Evolutionary conservation across 768 basidiomycete species (phyloP).

Genomic region (Phanerodontia chrysosporium): DNA sequence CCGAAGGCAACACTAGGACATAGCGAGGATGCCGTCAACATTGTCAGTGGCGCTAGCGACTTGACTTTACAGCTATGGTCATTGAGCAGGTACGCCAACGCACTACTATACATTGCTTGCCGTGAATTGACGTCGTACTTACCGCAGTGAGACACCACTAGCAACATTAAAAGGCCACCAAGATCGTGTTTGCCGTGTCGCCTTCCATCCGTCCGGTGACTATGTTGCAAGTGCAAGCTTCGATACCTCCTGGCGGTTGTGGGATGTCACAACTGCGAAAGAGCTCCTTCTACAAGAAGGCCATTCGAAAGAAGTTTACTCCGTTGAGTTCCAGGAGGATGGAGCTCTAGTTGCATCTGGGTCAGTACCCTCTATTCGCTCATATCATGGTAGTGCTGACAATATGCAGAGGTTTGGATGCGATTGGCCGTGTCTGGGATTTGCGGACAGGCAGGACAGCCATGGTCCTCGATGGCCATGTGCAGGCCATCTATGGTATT

Average conservation of each 20-base stretch:
- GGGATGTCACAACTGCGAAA: conserved; percentile 82
- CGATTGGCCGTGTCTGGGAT: conserved; percentile 97
- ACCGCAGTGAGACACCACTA: conserved; percentile 77
- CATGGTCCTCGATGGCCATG: conserved; percentile 97
- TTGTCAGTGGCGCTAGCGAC: conserved; percentile 91
- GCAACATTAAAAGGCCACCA: conserved; percentile 84
- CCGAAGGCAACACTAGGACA: conserved; percentile 82
- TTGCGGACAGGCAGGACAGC: conserved; percentile 90
- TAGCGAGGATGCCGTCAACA: conserved; percentile 61
- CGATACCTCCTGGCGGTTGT: conserved; percentile 95
- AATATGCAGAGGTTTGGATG: conserved; percentile 78
- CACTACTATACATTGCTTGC: neutral
- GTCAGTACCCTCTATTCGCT: conserved; percentile 39
- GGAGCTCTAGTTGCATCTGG: conserved; percentile 91
- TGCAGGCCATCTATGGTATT: conserved; percentile 86
- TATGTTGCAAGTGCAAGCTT: conserved; percentile 95
- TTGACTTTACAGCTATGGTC: conserved; percentile 86
- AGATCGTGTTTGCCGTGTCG: conserved; percentile 87
- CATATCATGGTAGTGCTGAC: neutral
- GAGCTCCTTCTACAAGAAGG: conserved; percentile 92
- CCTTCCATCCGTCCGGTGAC: conserved; percentile 93
- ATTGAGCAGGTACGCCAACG: conserved; percentile 57
- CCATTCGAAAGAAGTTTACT: conserved; percentile 94
- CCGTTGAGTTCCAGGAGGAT: conserved; percentile 94
- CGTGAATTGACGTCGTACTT: too few species aligned